Percentiles rank a stretch among this genome's conserved stretches.
phyloP scores from a whole-genome alignment of 495 filamentous ascomycete species.

The Penicillium lagena region DNA sequence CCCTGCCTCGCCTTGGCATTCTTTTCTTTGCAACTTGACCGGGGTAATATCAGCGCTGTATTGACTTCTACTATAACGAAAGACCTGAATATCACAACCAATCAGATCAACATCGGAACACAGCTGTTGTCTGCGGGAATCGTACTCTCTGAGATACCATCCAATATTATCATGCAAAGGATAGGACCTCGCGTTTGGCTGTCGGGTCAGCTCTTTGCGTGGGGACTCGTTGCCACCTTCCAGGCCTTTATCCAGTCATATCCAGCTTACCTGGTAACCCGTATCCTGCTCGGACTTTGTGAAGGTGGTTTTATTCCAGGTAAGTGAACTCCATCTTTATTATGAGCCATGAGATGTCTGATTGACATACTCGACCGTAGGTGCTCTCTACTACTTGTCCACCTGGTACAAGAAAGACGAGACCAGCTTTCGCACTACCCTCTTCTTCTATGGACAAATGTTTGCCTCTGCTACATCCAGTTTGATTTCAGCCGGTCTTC shows the following conservation, averaged over 20 bases:
- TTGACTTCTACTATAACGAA: conserved; percentile 44
- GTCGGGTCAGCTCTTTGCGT: conserved; percentile 49
- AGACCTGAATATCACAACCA: conserved; percentile 48
- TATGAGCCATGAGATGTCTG: no score
- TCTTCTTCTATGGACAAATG: conserved; percentile 51
- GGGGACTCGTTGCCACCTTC: conserved; percentile 52
- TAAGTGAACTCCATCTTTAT: background rate
- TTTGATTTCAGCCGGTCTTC: conserved; percentile 45
- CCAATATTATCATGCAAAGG: conserved; percentile 48
- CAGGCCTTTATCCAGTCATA: conserved; percentile 51
- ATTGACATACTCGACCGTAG: conserved; percentile 42
- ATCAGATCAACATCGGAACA: conserved; percentile 52
- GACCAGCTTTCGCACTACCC: conserved; percentile 44
- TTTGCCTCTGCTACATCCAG: conserved; percentile 47
- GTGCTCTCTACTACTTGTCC: conserved; percentile 52
- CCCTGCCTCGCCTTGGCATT: conserved; percentile 49
- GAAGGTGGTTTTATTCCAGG: conserved; percentile 58
- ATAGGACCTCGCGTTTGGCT: conserved; percentile 51
- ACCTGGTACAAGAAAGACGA: conserved; percentile 56
- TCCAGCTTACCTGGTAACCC: conserved; percentile 43
- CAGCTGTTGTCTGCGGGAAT: conserved; percentile 51
- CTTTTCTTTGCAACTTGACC: conserved; percentile 52
- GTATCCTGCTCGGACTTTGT: conserved; percentile 48
- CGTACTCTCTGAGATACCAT: conserved; percentile 52
- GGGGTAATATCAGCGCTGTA: conserved; percentile 44